Conservation (phyloP, 768 basidiomycete species). For the Leccinum sublutescens region DNA sequence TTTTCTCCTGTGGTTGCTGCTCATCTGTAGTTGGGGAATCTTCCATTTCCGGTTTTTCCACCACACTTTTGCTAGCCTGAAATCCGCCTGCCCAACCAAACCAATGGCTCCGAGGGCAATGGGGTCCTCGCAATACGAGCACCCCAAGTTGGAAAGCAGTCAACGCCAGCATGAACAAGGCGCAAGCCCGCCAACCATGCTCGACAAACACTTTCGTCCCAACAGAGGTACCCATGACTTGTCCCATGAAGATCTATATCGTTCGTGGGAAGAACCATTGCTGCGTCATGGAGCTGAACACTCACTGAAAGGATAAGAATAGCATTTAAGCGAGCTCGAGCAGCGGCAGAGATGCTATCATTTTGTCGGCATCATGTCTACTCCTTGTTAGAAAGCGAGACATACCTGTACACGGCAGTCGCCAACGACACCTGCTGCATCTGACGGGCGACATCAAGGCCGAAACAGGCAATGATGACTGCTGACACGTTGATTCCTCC, state of each 20-base stretch:
- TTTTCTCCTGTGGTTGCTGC: slow-evolving; percentile 7
- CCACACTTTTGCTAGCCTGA: slow-evolving; percentile 40
- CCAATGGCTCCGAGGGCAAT: slow-evolving; percentile 48
- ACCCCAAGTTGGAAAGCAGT: slow-evolving; percentile 54
- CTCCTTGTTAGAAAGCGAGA: slow-evolving; percentile 1
- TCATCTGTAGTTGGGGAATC: neutral
- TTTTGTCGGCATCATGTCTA: slow-evolving; percentile 7
- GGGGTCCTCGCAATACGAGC: slow-evolving; percentile 68
- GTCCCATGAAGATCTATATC: slow-evolving; percentile 62
- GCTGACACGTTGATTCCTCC: slow-evolving; percentile 70
- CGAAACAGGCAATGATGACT: slow-evolving; percentile 65
- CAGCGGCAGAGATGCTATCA: slow-evolving; percentile 38
- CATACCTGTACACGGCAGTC: slow-evolving; percentile 57
- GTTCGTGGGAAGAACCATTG: neutral
- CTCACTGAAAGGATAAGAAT: slow-evolving; percentile 67
- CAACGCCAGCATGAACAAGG: slow-evolving; percentile 58
- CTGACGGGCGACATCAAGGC: slow-evolving; percentile 75
- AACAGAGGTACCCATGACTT: slow-evolving; percentile 78
- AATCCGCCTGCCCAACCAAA: slow-evolving; percentile 62
- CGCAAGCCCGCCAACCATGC: slow-evolving; percentile 69
- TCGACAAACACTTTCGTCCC: slow-evolving; percentile 68
- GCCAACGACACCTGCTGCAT: slow-evolving; percentile 67
- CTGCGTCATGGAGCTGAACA: neutral
- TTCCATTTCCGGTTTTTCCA: slow-evolving; percentile 16
- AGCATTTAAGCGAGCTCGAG: slow-evolving; percentile 74